Percentiles rank a stretch among this genome's conserved stretches.
Evolutionary conservation across 371 early-diverging fungal genomes (phyloP).

Genomic region (Circinella umbellata): DNA sequence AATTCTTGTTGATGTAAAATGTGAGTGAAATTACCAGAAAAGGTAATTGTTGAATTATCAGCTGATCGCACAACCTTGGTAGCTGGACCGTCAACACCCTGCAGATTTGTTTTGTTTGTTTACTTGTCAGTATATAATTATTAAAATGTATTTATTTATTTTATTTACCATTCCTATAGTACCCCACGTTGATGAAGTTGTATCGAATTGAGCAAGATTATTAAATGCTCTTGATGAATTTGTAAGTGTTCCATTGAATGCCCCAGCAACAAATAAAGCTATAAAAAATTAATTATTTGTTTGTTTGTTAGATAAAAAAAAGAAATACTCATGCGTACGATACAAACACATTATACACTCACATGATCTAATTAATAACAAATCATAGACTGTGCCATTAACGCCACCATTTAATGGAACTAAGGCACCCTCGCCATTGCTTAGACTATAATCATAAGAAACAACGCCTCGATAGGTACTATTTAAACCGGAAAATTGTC

Average conservation of each 20-base stretch:
- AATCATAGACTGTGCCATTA: constrained; percentile 31
- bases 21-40: constrained; percentile 37
- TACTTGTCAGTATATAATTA: no score
- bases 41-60: constrained; percentile 25
- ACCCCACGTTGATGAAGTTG: constrained; percentile 29
- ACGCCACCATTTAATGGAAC: constrained; percentile 29
- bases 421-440: constrained; percentile 9
- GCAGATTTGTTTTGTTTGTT: constrained; percentile 8
- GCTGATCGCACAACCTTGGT: constrained; percentile 21
- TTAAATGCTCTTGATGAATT: constrained; percentile 16
- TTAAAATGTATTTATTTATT: neutral
- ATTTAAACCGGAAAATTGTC: constrained; percentile 32
- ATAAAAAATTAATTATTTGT: neutral
- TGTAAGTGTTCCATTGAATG: constrained; percentile 29
- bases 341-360: constrained; percentile 7
- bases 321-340: neutral
- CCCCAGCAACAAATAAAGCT: constrained; percentile 42
- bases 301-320: no score
- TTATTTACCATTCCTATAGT: constrained; percentile 24
- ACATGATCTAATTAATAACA: constrained; percentile 28
- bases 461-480: constrained; percentile 32
- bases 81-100: constrained; percentile 42
- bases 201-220: constrained; percentile 36
- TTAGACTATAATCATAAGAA: constrained; percentile 29
- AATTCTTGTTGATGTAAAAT: constrained; percentile 1